These are phyloP conservation scores for Gillenia trifoliata DNA, from an alignment of 306 rosid genomes.

Conservation along the genomic window DNA sequence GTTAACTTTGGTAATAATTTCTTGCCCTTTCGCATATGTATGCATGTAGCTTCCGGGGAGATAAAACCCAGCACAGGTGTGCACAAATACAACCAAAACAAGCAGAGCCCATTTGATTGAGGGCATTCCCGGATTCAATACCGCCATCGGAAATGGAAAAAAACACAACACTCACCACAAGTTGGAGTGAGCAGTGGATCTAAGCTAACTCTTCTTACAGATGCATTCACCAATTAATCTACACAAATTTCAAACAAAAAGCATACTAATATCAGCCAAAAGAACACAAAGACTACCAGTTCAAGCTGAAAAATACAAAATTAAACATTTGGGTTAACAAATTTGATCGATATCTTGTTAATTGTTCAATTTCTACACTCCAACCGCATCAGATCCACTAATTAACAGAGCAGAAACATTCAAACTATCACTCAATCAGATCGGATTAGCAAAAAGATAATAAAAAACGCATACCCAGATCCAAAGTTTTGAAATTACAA, in stretches of 20 bases:
- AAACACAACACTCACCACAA: slow-evolving; percentile 14
- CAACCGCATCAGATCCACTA: slow-evolving; percentile 9
- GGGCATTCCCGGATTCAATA: slow-evolving; percentile 28
- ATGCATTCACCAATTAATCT: slow-evolving; percentile 42
- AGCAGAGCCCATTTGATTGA: slow-evolving; percentile 31
- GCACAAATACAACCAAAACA: slow-evolving; percentile 19
- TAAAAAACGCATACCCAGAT: not conserved
- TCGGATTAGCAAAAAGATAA: not conserved
- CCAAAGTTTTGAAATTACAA: not conserved
- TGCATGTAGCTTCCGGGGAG: slow-evolving; percentile 96
- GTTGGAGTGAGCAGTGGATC: slow-evolving; percentile 19
- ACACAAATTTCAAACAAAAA: slow-evolving; percentile 16
- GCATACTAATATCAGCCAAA: slow-evolving; percentile 7
- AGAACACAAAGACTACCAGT: not conserved
- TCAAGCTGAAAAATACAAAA: not conserved
- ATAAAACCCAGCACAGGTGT: slow-evolving; percentile 58
- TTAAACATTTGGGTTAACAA: not conserved
- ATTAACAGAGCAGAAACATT: not conserved
- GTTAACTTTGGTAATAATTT: slow-evolving; percentile 70
- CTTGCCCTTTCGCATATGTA: slow-evolving; percentile 54
- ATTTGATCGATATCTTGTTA: not conserved
- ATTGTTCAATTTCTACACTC: not conserved
- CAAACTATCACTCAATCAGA: not conserved
- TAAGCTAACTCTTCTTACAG: slow-evolving; percentile 19
- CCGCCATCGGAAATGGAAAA: slow-evolving; percentile 40